These are phyloP conservation scores for Xylariaceae sp. DNA, from an alignment of 2,329 filamentous ascomycete species.

Conservation along the genomic window DNA sequence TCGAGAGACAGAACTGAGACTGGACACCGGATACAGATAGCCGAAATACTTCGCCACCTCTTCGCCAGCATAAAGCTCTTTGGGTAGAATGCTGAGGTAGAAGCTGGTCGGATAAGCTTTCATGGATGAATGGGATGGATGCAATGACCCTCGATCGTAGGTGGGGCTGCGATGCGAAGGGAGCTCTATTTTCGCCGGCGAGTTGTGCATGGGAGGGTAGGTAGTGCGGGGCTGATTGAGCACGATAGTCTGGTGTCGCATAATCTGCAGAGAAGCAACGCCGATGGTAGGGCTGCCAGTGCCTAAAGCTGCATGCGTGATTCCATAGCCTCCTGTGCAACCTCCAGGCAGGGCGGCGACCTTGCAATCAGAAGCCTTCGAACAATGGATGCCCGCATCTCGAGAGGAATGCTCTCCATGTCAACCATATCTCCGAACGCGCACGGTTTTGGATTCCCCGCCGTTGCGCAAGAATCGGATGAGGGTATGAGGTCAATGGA, in stretches of 20 bases:
- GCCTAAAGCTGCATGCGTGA: not conserved
- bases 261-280: conserved; percentile 1
- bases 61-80: no score
- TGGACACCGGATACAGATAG: no score
- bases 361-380: conserved; percentile 15
- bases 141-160: conserved; percentile 4
- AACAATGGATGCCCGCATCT: conserved; percentile 29
- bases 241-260: conserved; percentile 1
- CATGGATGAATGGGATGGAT: conserved; percentile 2
- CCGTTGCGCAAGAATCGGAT: conserved; percentile 7
- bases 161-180: conserved; percentile 10
- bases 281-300: not conserved
- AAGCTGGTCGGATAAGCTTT: conserved; percentile 1
- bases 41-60: no score
- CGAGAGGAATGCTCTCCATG: conserved; percentile 21
- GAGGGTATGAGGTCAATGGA: conserved; percentile 1
- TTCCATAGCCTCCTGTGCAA: conserved; percentile 1
- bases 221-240: conserved; percentile 9
- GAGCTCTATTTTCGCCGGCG: no score
- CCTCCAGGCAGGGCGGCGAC: conserved; percentile 6
- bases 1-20: no score
- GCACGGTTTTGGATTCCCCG: conserved; percentile 12
- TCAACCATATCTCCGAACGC: conserved; percentile 17
- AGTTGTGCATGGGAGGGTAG: no score
- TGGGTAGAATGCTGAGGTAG: not conserved